Evolutionary conservation across 73 alveolate species (phyloP).

Genomic region (Stentor roeselii): DNA sequence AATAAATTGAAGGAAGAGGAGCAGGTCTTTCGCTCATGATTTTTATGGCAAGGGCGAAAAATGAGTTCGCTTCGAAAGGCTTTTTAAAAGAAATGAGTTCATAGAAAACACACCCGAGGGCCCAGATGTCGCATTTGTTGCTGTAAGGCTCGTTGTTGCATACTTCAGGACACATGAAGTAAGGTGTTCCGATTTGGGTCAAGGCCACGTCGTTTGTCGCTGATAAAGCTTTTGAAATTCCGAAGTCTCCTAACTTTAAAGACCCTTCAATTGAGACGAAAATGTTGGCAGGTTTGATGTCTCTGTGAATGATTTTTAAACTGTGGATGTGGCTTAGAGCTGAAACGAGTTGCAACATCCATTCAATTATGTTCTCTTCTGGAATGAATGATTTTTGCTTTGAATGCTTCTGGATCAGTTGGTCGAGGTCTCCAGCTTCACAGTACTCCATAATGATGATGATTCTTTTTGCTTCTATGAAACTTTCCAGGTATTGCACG

Average conservation of each 20-base stretch:
- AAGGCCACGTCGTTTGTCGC: slow-evolving; percentile 50
- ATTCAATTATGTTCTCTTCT: slow-evolving; percentile 46
- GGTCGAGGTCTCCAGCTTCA: slow-evolving; percentile 58
- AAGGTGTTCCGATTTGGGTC: slow-evolving; percentile 66
- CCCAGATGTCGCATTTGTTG: slow-evolving; percentile 78
- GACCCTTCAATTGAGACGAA: slow-evolving; percentile 59
- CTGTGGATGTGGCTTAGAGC: slow-evolving; percentile 36
- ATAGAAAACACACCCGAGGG: slow-evolving; percentile 64
- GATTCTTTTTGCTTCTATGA: slow-evolving; percentile 33
- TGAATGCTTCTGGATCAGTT: slow-evolving; percentile 34
- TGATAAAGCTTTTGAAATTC: slow-evolving; percentile 70
- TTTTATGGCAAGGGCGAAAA: slow-evolving; percentile 45
- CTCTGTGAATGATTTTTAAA: slow-evolving; percentile 34
- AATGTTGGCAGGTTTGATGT: slow-evolving; percentile 54
- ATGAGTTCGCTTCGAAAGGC: slow-evolving; percentile 57
- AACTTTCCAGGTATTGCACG: slow-evolving; percentile 29
- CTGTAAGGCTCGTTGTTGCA: slow-evolving; percentile 69
- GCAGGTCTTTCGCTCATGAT: slow-evolving; percentile 45
- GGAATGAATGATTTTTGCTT: slow-evolving; percentile 32
- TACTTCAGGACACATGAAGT: slow-evolving; percentile 78
- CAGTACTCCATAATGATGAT: slow-evolving; percentile 65
- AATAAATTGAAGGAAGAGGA: slow-evolving; percentile 67
- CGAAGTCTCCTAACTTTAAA: slow-evolving; percentile 84
- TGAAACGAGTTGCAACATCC: slow-evolving; percentile 43
- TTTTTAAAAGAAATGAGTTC: slow-evolving; percentile 57